phyloP scores from a whole-genome alignment of 805 yeast genomes.

The Lipomyces chichibuensis region DNA sequence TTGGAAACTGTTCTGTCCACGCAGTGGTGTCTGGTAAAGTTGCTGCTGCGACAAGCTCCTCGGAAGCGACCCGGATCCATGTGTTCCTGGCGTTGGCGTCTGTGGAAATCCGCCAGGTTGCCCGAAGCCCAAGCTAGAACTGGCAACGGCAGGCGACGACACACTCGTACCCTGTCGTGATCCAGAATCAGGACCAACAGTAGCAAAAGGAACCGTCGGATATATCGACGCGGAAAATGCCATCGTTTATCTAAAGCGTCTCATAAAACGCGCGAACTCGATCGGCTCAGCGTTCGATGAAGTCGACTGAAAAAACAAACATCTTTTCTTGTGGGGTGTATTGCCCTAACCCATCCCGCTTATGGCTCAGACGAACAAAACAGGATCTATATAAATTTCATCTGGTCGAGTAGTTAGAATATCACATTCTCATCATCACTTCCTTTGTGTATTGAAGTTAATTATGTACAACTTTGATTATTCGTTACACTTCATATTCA shows the following conservation, averaged over 20 bases:
- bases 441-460: neutral
- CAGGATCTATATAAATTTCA: no score
- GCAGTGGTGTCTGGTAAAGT: constrained; percentile 6
- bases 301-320: neutral
- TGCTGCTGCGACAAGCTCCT: constrained; percentile 14
- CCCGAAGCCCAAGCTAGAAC: neutral
- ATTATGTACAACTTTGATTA: neutral
- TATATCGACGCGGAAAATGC: neutral
- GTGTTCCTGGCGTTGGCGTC: neutral
- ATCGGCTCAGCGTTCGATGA: neutral
- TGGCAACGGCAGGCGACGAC: neutral
- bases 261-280: neutral
- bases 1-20: neutral
- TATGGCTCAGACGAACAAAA: no score
- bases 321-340: no score
- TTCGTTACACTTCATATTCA: neutral
- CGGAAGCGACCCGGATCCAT: constrained; percentile 3
- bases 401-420: neutral
- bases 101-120: neutral
- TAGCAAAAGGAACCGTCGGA: neutral
- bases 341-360: neutral
- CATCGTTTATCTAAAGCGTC: neutral
- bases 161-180: neutral
- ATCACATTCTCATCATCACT: neutral
- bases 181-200: neutral